Percentiles rank a stretch among this genome's conserved stretches.
Evolutionary conservation across 2,329 filamentous ascomycete species (phyloP).

Genomic region (Scedosporium minutisporum): DNA sequence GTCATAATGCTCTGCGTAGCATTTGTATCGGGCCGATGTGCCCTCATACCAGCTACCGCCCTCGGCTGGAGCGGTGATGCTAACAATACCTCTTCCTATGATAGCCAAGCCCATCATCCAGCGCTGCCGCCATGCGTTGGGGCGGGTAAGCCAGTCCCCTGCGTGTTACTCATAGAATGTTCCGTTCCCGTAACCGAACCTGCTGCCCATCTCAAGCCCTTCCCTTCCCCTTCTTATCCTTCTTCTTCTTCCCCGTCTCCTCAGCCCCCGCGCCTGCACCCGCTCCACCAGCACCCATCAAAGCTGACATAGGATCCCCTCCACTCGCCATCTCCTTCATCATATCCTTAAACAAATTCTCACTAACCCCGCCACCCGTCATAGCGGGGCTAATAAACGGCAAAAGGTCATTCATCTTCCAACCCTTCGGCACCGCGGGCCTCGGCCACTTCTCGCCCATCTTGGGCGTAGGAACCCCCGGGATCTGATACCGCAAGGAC

Average conservation of each 20-base stretch:
- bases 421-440: constrained; percentile 71
- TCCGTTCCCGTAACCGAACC: not conserved
- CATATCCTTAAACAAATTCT: constrained; percentile 93
- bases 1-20: not conserved
- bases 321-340: constrained; percentile 77
- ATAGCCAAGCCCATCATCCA: too few relatives aligned
- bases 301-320: constrained; percentile 34
- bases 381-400: constrained; percentile 83
- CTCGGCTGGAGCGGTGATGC: too few relatives aligned
- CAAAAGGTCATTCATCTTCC: constrained; percentile 78
- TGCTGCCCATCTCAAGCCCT: constrained; percentile 20
- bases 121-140: too few relatives aligned
- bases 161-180: too few relatives aligned
- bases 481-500: constrained; percentile 62
- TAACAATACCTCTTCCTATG: too few relatives aligned
- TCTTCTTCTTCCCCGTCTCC: constrained; percentile 31
- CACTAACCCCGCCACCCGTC: constrained; percentile 84
- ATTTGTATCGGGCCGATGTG: not conserved
- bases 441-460: constrained; percentile 59
- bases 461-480: constrained; percentile 56
- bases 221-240: constrained; percentile 40
- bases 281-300: constrained; percentile 27
- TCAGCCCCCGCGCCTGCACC: constrained; percentile 15
- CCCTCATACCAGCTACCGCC: too few relatives aligned
- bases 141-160: too few relatives aligned